Evolutionary conservation across 73 alveolate species (phyloP).

Genomic region (Paramecium octaurelia): DNA sequence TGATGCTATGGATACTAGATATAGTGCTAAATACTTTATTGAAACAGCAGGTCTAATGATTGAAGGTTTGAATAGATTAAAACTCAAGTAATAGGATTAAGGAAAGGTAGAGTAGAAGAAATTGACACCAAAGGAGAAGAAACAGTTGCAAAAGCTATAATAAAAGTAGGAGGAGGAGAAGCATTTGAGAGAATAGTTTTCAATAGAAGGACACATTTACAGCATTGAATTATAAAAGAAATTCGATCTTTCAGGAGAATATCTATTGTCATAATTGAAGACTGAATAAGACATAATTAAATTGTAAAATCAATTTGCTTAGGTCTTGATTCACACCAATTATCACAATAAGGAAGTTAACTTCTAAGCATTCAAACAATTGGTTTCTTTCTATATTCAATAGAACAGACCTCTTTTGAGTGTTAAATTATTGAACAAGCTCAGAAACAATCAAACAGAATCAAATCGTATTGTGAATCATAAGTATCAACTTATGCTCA

Average conservation of each 20-base stretch:
- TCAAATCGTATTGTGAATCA: conserved; percentile 24
- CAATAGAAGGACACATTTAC: conserved; percentile 26
- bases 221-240: conserved; percentile 43
- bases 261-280: not conserved
- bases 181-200: not conserved
- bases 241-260: conserved; percentile 53
- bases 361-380: conserved; percentile 5
- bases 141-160: conserved; percentile 22
- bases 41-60: conserved; percentile 57
- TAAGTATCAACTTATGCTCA: not conserved
- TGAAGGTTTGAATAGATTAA: conserved; percentile 18
- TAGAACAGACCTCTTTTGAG: conserved; percentile 46
- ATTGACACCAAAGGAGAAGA: conserved; percentile 37
- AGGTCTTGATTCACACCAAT: conserved; percentile 37
- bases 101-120: conserved; percentile 43
- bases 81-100: not conserved
- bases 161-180: conserved; percentile 39
- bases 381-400: conserved; percentile 49
- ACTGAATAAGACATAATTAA: not conserved
- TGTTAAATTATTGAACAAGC: conserved; percentile 41
- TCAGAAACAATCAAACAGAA: not conserved
- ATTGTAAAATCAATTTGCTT: conserved; percentile 7
- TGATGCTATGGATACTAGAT: conserved; percentile 66
- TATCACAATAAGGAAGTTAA: not conserved
- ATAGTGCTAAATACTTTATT: conserved; percentile 59